Evolutionary conservation across 352 stramenopile genomes (phyloP), one percentile per base, ranked within the genome.

Genomic region (Phytophthora tubulina): DNA sequence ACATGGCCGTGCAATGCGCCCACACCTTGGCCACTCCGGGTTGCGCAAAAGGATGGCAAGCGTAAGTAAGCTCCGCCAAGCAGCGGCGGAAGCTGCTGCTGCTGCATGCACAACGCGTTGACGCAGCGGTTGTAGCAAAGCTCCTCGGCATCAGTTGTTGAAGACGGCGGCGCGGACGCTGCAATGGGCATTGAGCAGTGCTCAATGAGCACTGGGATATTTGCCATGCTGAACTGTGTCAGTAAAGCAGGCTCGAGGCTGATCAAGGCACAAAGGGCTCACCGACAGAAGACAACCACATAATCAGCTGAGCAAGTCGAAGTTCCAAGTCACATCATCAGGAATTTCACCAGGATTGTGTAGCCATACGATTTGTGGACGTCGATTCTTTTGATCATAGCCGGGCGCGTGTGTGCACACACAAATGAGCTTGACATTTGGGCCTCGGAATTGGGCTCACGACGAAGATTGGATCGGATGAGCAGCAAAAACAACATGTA

Each of bases 261-360:
- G 33, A 13, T 42, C 33, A 30, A 58, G 33, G 42, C 42, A 27
- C 13, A n/a, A 55, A 41, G 14, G 10, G 52, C 35, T 59, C 52
- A 27, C 0, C 21, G 21, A 27, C 21, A 27, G 36, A 32, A 46
- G 32, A 30, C 8, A 13, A 14, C 17, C 2, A 13, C 33, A 56
- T 64, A 49, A 64, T 53, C 53, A 50, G 21, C 58, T 27, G 33
- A n/a, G 15, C 44, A 49, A 32, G 46, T 51, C 51, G 56, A 55
- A 49, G 50, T 46, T 61, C 13, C 42, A 30, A 10, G 35, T 73
- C 65, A 73, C 65, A 73, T 73, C 65, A 73, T 73, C 65, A 51
- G 39, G 57, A 56, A 69, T 73, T 73, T 73, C 65, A 61, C 65
- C 53, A 73, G 13, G 65, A 69, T 73, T 53, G 56, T 54, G 57